Evolutionary conservation across 495 filamentous ascomycete genomes (phyloP), one percentile per base, ranked within the genome.

Genomic region (Podospora comata): DNA sequence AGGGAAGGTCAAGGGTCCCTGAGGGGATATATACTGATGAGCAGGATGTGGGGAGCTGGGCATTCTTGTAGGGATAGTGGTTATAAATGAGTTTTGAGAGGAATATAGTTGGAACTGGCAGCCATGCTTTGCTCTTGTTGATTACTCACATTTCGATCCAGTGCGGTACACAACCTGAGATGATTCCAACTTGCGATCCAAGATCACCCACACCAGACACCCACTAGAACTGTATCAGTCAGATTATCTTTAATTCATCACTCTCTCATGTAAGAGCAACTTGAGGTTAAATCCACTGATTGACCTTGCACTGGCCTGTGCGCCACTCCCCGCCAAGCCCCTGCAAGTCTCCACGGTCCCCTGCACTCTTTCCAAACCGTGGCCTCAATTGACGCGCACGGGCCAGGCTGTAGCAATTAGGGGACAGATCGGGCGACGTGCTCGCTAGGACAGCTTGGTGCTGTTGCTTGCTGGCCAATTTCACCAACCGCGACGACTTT

Each of bases 301-400:
- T 23, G 23, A 1, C 23, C 23, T 23, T 23, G 23, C 23, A 23
- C 1, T 65, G 30, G 64, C 62, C 48, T 30, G 53, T 55, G 30
- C 32, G 7, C 15, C 28, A 30, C 58, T 19, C 27, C 9, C 39
- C 30, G 30, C 30, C 30, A 32, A 26, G 34, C 30, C 18, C 23
- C 23, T 6, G n/a, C 20, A 7, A 7, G 20, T 30, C 23, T 58
- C 68, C 30, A 32, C 30, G 30, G 30, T 26, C 55, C 55, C 55
- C 23, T 57, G 67, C 59, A 26, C 64, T 63, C 66, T 72, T 74
- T 65, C 71, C 72, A 73, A 72, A 77, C 71, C 75, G 74, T 77
- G 77, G 77, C 77, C 76, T 78, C 75, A 77, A 77, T 72, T 74
- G 70, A 65, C 34, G 67, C 72, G 71, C 75, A 76, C 71, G 72